Percentiles rank a stretch among this genome's conserved stretches.
phyloP scores from a whole-genome alignment of 31 red algal species.

The Asparagopsis taxiformis region DNA sequence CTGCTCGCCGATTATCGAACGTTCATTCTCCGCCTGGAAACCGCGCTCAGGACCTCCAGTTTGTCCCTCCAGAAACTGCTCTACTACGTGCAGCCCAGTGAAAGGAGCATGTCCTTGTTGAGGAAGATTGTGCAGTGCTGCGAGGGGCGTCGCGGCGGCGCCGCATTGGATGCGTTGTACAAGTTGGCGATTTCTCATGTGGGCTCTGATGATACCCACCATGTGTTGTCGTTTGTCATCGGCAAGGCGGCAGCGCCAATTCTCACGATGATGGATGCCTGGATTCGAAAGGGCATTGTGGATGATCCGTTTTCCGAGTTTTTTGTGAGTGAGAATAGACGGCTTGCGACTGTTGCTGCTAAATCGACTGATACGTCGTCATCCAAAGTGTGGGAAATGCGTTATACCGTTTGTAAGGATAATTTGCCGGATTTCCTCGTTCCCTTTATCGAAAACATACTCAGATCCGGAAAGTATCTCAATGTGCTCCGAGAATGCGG shows the following conservation, averaged over 20 bases:
- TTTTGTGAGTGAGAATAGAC: slow-evolving; percentile 46
- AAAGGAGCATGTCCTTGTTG: slow-evolving; percentile 45
- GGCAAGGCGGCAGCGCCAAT: slow-evolving; percentile 28
- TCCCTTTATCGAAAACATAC: slow-evolving; percentile 18
- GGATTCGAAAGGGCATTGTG: slow-evolving; percentile 34
- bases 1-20: slow-evolving; percentile 40
- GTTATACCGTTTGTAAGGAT: slow-evolving; percentile 35
- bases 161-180: slow-evolving; percentile 33
- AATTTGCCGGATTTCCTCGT: slow-evolving; percentile 54
- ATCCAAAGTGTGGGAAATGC: slow-evolving; percentile 25
- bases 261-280: slow-evolving; percentile 16
- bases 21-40: slow-evolving; percentile 46
- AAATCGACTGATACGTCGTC: slow-evolving; percentile 5
- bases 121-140: slow-evolving; percentile 1
- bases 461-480: slow-evolving; percentile 58
- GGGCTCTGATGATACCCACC: slow-evolving; percentile 17
- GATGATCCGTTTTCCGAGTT: slow-evolving; percentile 56
- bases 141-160: slow-evolving; percentile 22
- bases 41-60: not conserved
- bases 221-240: slow-evolving; percentile 24
- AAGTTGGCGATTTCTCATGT: slow-evolving; percentile 30
- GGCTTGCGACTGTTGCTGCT: not conserved
- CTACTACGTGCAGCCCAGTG: slow-evolving; percentile 28
- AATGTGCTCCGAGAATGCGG: slow-evolving; percentile 54
- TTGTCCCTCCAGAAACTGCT: slow-evolving; percentile 45